Conservation (phyloP, 2,329 filamentous ascomycete genomes). For the Hymenoscyphus repandus region DNA sequence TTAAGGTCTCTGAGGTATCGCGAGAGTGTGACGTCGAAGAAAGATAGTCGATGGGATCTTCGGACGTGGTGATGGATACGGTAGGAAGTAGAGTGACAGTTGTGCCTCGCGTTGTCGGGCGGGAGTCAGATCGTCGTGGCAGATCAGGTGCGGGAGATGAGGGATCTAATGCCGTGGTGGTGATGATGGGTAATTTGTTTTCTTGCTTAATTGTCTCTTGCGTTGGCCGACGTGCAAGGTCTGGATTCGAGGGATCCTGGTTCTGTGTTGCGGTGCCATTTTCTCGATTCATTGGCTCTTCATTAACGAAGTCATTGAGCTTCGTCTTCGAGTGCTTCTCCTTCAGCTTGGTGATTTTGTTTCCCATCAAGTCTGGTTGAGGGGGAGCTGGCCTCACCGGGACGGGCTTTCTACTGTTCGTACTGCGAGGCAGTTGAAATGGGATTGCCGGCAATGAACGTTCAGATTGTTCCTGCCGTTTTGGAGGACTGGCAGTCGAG, state of each 20-base stretch:
- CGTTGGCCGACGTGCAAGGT: conserved; percentile 19
- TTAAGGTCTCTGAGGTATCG: conserved; percentile 24
- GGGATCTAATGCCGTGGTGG: conserved; percentile 17
- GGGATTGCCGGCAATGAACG: conserved; percentile 16
- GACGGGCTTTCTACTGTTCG: conserved; percentile 23
- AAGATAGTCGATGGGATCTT: neutral
- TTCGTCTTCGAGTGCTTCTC: conserved; percentile 17
- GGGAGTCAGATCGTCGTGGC: conserved; percentile 20
- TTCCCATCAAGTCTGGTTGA: conserved; percentile 28
- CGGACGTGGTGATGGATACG: neutral
- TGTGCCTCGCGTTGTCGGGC: conserved; percentile 4
- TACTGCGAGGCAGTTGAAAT: conserved; percentile 16
- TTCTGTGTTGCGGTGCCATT: conserved; percentile 11
- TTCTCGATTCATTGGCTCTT: conserved; percentile 5
- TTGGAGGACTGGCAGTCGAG: conserved; percentile 25
- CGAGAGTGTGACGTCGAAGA: conserved; percentile 16
- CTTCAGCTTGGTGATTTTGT: conserved; percentile 28
- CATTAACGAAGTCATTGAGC: conserved; percentile 11
- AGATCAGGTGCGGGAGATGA: conserved; percentile 16
- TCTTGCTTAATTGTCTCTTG: conserved; percentile 24
- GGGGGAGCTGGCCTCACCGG: conserved; percentile 26
- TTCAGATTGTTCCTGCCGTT: conserved; percentile 17
- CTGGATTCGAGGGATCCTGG: conserved; percentile 7
- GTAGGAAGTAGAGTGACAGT: conserved; percentile 2
- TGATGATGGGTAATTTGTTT: conserved; percentile 10